Base-by-base conservation (phyloP, 345 rosid genomes). In the Gossypium longicalyx region DNA sequence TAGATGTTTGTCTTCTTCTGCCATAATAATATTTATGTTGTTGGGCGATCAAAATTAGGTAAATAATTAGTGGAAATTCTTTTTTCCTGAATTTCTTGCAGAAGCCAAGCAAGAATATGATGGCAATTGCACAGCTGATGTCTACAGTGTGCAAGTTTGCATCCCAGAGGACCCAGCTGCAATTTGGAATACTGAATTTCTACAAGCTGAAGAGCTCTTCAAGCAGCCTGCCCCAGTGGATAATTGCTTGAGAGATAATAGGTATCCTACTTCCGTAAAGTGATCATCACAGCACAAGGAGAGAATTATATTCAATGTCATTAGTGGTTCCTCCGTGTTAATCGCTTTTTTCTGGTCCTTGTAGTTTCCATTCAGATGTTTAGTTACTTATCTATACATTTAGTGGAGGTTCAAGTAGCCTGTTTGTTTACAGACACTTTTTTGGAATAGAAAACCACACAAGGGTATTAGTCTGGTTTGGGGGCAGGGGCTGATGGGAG, bases 221-320 rank as follows among this genome's bases (percentile, higher is more conserved):
- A 82, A 76, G 81, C 89, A 88, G 89, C 89, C 91, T 17, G 72
- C 82, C 44, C 38, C 78, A 3, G 58, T 71, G 59, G 86, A 85
- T 62, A 91, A 95, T 87, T 95, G 97, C 83, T 88, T 95, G 84
- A 91, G 94, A 86, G 94, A 87, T 76, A 93, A 90, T 85, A 88
- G 97, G 99, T 93, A 74, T 8, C 61, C 48, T 17, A 27, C 60
- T 70, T 70, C 61, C 53, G n/a, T n/a, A 5, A 53, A n/a, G 16
- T 11, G 22, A 25, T 17, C 12, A 16, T 69, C 52, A 20, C 59
- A 70, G 61, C 16, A 17, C 43, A 12, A 47, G 61, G 43, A 70
- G 45, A 27, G 27, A 52, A 27, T 12, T 41, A 22, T 15, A 70
- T 29, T 38, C 27, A n/a, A 34, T 69, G 45, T 52, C 23, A 51